Evolutionary conservation across 1,284 basidiomycete species (phyloP).

Genomic region (Volvariella surrecta): DNA sequence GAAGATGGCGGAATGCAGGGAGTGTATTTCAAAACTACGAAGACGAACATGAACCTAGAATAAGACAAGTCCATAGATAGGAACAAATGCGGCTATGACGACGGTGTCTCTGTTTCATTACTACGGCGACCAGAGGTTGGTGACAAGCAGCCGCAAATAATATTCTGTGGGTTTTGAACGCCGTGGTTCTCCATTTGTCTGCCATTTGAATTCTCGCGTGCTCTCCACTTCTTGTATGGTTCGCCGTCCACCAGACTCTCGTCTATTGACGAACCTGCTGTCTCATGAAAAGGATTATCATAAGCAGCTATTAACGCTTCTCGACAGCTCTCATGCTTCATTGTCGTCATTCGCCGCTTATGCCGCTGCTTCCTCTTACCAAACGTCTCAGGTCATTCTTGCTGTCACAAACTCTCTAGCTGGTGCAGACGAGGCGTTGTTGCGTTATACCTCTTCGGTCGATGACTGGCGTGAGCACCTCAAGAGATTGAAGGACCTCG

Average conservation of each 20-base stretch:
- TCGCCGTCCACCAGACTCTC: constrained; percentile 63
- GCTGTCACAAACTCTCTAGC: constrained; percentile 51
- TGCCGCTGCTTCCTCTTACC: constrained; percentile 54
- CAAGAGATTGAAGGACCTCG: constrained; percentile 48
- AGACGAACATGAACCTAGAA: too few relatives aligned
- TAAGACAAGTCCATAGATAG: too few relatives aligned
- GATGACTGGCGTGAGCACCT: constrained; percentile 61
- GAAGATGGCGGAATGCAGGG: too few relatives aligned
- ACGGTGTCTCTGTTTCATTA: too few relatives aligned
- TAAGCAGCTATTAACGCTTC: constrained; percentile 45
- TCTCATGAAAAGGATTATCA: constrained; percentile 64
- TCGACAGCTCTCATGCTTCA: constrained; percentile 52
- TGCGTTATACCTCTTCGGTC: constrained; percentile 47
- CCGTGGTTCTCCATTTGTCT: too few relatives aligned
- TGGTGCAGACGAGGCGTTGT: constrained; percentile 58
- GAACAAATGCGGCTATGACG: too few relatives aligned
- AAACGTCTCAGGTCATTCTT: constrained; percentile 47
- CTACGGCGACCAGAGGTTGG: too few relatives aligned
- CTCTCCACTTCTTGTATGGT: constrained; percentile 36
- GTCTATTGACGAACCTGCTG: constrained; percentile 59
- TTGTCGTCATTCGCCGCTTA: constrained; percentile 65
- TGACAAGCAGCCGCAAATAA: too few relatives aligned
- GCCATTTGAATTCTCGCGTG: too few relatives aligned
- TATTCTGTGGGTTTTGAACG: too few relatives aligned
- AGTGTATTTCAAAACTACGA: too few relatives aligned